Evolutionary conservation across 495 filamentous ascomycete genomes (phyloP).

Genomic region (Aspergillus wentii): DNA sequence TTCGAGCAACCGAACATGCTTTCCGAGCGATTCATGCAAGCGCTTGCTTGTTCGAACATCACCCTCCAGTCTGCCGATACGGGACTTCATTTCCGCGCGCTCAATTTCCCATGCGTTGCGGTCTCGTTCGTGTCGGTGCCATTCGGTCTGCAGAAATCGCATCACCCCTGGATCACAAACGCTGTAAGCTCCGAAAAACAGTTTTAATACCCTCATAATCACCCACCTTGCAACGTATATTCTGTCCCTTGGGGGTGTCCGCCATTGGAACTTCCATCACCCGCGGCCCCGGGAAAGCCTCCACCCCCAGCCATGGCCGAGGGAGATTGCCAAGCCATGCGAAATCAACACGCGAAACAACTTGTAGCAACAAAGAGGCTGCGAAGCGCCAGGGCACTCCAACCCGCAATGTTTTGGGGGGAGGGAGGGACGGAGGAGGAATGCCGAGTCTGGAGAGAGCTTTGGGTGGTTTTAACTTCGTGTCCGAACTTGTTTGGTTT

Average conservation of each 20-base stretch:
- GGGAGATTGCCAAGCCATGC: constrained; percentile 60
- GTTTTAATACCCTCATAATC: too few species aligned
- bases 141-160: constrained; percentile 98
- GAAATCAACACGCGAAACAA: constrained; percentile 3
- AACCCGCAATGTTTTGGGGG: neutral
- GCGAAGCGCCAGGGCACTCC: neutral
- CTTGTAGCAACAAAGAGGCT: neutral
- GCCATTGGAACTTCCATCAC: constrained; percentile 47
- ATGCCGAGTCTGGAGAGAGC: neutral
- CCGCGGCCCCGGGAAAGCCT: constrained; percentile 51
- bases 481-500: neutral
- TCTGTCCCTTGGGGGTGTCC: constrained; percentile 82
- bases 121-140: constrained; percentile 97
- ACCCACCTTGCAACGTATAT: constrained; percentile 90
- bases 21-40: constrained; percentile 78
- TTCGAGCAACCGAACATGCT: constrained; percentile 88
- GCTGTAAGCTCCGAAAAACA: constrained; percentile 6
- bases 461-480: constrained; percentile 1
- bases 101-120: constrained; percentile 99
- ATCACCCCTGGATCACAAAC: constrained; percentile 69
- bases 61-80: constrained; percentile 93
- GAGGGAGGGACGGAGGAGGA: neutral
- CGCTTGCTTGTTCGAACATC: constrained; percentile 79
- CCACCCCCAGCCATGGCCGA: constrained; percentile 62
- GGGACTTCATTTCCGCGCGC: constrained; percentile 96